Evolutionary conservation across 768 basidiomycete species (phyloP).

Genomic region (Tylopilus cervinicoccineus): DNA sequence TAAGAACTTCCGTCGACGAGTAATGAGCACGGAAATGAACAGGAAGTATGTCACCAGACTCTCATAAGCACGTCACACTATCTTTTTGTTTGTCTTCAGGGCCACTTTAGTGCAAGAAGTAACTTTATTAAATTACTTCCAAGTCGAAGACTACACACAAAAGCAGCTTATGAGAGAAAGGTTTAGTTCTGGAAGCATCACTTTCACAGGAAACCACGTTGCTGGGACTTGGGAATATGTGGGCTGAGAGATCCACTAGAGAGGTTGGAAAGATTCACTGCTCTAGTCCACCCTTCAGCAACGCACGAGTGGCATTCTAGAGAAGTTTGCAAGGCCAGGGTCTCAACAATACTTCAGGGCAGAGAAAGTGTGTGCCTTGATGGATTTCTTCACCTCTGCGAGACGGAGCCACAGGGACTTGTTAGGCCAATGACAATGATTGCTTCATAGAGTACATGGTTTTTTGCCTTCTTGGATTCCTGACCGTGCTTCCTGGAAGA

Average conservation of each 20-base stretch:
- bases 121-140: no score
- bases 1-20: no score
- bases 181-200: no score
- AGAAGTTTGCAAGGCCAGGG: background rate
- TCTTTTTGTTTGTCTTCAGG: no score
- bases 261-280: constrained; percentile 19
- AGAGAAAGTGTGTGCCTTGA: constrained; percentile 25
- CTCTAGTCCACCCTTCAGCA: constrained; percentile 25
- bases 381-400: constrained; percentile 22
- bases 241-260: constrained; percentile 19
- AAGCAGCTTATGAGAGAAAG: no score
- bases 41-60: no score
- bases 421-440: constrained; percentile 20
- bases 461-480: constrained; percentile 7
- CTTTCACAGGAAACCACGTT: no score
- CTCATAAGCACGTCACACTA: no score
- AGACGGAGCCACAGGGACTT: constrained; percentile 21
- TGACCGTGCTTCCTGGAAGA: constrained; percentile 13
- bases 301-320: constrained; percentile 4
- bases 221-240: no score
- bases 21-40: no score
- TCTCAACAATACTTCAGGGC: constrained; percentile 1
- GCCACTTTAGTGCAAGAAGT: no score
- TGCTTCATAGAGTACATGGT: constrained; percentile 22
- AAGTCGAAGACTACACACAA: no score